phyloP scores from a whole-genome alignment of 768 basidiomycete genomes.

The Grammothele lineata region DNA sequence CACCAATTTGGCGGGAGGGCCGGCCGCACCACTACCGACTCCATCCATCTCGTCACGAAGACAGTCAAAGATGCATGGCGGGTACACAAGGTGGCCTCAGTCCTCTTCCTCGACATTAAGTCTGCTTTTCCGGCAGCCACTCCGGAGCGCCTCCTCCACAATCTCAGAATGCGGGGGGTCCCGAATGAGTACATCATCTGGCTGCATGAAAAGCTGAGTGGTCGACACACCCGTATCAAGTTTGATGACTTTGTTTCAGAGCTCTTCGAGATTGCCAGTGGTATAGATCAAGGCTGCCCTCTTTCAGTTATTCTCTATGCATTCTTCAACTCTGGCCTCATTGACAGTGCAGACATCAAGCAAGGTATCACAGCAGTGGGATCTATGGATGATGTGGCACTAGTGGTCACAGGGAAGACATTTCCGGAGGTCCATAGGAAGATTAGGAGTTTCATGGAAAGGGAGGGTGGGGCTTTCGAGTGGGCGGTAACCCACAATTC shows the following conservation, averaged over 20 bases:
- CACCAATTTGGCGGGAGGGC: conserved; percentile 25
- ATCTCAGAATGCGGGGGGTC: conserved; percentile 12
- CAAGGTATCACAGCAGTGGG: conserved; percentile 12
- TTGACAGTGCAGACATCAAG: conserved; percentile 5
- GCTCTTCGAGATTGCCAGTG: conserved; percentile 18
- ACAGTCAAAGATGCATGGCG: conserved; percentile 23
- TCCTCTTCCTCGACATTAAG: conserved; percentile 31
- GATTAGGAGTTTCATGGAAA: conserved; percentile 11
- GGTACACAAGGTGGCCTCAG: conserved; percentile 22
- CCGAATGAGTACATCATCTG: conserved; percentile 16
- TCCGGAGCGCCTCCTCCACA: conserved; percentile 13
- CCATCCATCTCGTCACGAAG: conserved; percentile 21
- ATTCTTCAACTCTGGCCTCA: conserved; percentile 29
- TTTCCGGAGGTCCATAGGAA: conserved; percentile 2
- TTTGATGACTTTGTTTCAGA: conserved; percentile 26
- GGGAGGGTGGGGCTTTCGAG: conserved; percentile 17
- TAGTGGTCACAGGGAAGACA: conserved; percentile 3
- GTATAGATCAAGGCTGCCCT: conserved; percentile 32
- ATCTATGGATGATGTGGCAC: conserved; percentile 17
- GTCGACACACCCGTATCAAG: conserved; percentile 14
- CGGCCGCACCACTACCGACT: conserved; percentile 22
- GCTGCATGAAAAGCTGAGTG: conserved; percentile 15
- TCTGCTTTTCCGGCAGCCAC: conserved; percentile 25
- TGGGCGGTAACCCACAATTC: conserved; percentile 28
- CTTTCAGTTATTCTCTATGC: conserved; percentile 27